These are phyloP conservation scores for Coemansia sp. DNA, from an alignment of 192 early-diverging fungal genomes.

Conservation along the genomic window DNA sequence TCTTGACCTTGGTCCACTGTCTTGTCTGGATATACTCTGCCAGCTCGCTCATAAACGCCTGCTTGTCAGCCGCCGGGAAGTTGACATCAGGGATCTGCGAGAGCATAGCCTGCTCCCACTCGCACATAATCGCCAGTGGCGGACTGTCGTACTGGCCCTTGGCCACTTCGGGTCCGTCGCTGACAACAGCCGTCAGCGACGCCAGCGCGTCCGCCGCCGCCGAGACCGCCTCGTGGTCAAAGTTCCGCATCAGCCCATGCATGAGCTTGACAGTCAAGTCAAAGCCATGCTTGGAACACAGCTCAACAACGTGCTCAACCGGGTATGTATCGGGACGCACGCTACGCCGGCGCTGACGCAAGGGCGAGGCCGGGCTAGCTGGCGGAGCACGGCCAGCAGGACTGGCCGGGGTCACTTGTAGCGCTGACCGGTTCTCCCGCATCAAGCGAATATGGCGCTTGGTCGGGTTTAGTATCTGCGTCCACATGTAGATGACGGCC, in stretches of 20 bases:
- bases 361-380: constrained; percentile 10
- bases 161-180: constrained; percentile 29
- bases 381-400: background rate
- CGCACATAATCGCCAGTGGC: constrained; percentile 27
- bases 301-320: constrained; percentile 27
- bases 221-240: constrained; percentile 32
- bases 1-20: constrained; percentile 35
- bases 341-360: constrained; percentile 6
- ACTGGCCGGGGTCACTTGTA: background rate
- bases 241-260: constrained; percentile 29
- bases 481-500: constrained; percentile 32
- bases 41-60: constrained; percentile 29
- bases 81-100: constrained; percentile 38
- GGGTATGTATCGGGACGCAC: constrained; percentile 28
- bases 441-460: constrained; percentile 44
- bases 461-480: constrained; percentile 44
- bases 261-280: constrained; percentile 31
- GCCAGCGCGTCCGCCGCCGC: constrained; percentile 40
- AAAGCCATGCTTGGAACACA: constrained; percentile 39
- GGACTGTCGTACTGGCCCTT: constrained; percentile 24
- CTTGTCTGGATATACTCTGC: constrained; percentile 21
- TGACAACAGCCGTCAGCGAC: constrained; percentile 28
- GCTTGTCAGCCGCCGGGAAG: constrained; percentile 26
- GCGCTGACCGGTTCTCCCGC: constrained; percentile 10
- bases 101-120: constrained; percentile 43